Evolutionary conservation across 441 rosid genomes (phyloP), one percentile per base, ranked within the genome.

Genomic region (Biscutella laevigata): DNA sequence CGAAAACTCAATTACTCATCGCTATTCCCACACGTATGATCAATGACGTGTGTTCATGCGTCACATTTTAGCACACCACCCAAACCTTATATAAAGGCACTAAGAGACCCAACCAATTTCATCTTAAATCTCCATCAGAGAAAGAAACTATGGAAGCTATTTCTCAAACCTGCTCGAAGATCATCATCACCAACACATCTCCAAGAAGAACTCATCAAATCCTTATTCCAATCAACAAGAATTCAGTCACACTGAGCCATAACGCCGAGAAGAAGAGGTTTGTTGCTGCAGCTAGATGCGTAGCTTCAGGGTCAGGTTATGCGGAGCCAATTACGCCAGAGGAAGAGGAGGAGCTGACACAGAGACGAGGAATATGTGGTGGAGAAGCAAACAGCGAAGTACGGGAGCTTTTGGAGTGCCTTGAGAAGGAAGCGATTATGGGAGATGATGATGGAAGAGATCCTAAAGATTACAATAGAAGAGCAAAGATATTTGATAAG

Each of bases 371-470:
- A 2, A 29, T 49, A 30, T 68, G 72, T 38, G 60, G 68, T 0
- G 68, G 62, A 57, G 67, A 62, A 51, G 54, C n/a, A 5, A 59
- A 39, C 16, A 52, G 56, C 58, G 53, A 57, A 54, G 44, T 63
- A 52, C 77, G 70, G 71, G 89, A 79, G 57, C 53, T 77, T 48
- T 59, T 84, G 39, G 94, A 82, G 58, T 77, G 88, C 52, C 70
- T 88, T 62, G 94, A 88, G 67, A 76, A 43, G 13, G 96, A 85
- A 66, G 96, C 95, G 17, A 88, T 88, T 53, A 83, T 83, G 95
- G 96, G 92, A 4, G 79, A 73, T 8, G 92, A 88, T 61, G 68
- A 81, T 12, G 96, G 90, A 0, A 88, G 58, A 62, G 73, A 88
- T n/a, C 84, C 89, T 14, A 51, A 29, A 22, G 96, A 88, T 70